Evolutionary conservation across 2,329 filamentous ascomycete genomes (phyloP).

Genomic region (Verticillium nubilum): DNA sequence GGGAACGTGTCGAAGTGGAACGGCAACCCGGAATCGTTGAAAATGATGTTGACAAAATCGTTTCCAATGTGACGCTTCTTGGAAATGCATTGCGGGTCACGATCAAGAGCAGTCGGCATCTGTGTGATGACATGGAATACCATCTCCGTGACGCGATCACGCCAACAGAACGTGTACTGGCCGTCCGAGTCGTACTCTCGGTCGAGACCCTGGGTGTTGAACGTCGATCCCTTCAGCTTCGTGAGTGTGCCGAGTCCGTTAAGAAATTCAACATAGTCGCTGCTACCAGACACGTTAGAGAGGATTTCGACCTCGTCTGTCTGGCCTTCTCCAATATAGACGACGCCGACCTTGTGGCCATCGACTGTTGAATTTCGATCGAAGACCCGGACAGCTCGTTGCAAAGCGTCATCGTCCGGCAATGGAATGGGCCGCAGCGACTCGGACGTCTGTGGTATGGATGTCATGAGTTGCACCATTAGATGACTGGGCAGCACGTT

Average conservation of each 20-base stretch:
- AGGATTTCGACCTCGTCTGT: slow-evolving; percentile 78
- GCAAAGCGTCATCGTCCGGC: slow-evolving; percentile 62
- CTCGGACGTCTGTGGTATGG: slow-evolving; percentile 52
- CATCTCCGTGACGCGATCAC: slow-evolving; percentile 89
- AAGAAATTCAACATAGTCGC: slow-evolving; percentile 83
- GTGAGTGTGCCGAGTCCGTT: slow-evolving; percentile 77
- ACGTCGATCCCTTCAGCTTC: slow-evolving; percentile 72
- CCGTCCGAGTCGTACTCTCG: slow-evolving; percentile 73
- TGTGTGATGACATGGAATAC: slow-evolving; percentile 95
- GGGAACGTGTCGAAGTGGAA: slow-evolving; percentile 91
- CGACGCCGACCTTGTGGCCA: slow-evolving; percentile 89
- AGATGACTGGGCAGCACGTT: slow-evolving; percentile 69
- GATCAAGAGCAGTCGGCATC: slow-evolving; percentile 84
- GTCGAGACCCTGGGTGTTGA: slow-evolving; percentile 92
- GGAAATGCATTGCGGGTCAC: slow-evolving; percentile 68
- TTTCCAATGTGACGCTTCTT: slow-evolving; percentile 98
- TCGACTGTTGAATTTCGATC: slow-evolving; percentile 88
- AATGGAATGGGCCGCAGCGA: slow-evolving; percentile 68
- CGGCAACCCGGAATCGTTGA: slow-evolving; percentile 88
- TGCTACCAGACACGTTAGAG: slow-evolving; percentile 77
- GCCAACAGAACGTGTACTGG: slow-evolving; percentile 87
- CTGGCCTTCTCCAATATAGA: slow-evolving; percentile 88
- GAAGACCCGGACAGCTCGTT: slow-evolving; percentile 72
- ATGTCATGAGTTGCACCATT: slow-evolving; percentile 62
- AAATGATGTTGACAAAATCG: slow-evolving; percentile 96